Base-by-base conservation (phyloP, 805 yeast species). In the Metschnikowia matae region DNA sequence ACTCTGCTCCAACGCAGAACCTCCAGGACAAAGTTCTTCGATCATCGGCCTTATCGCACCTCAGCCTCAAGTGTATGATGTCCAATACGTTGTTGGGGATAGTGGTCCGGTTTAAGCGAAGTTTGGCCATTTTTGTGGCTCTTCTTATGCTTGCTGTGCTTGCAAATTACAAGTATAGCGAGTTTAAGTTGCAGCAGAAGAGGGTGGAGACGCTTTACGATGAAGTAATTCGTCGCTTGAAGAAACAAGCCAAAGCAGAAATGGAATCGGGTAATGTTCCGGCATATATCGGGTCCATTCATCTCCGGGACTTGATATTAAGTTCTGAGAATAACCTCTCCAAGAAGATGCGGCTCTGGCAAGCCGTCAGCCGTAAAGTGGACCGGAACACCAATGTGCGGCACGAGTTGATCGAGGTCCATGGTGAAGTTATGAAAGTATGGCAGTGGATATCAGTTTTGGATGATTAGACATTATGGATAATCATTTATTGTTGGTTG, bases 381-480 rank as follows among this genome's bases (percentile, higher is more conserved):
- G 96, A 88, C 56, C 67, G 70, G 41, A 85, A 87, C 63, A 71
- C 86, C 20, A 85, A 84, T 59, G 80, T 90, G 11, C 78, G 83
- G 51, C 72, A 77, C 15, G 75, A 80, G 36, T 75, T 84, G 49
- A 68, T 81, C 49, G 97, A 90, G 63, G 76, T 84, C 29, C 87
- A 85, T 60, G 97, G 97, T 15, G 97, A 90, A 57, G 87, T 90
- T 53, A 81, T 87, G 77, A 82, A 83, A 62, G 88, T 88, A 34
- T 87, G 96, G 89, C 89, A 89, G 62, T 90, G 96, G 96, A 76
- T 83, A 35, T 48, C 54, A 7, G 40, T 32, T 5, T 35, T 52
- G 36, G 55, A 52, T 34, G 48, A 26, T 6, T 40, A 40, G 17
- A 13, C 40, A 35, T 26, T 11, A 11, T 8, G 11, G 11, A 26